Base-by-base conservation (phyloP, 192 early-diverging fungal species). In the Coemansia sp. region DNA sequence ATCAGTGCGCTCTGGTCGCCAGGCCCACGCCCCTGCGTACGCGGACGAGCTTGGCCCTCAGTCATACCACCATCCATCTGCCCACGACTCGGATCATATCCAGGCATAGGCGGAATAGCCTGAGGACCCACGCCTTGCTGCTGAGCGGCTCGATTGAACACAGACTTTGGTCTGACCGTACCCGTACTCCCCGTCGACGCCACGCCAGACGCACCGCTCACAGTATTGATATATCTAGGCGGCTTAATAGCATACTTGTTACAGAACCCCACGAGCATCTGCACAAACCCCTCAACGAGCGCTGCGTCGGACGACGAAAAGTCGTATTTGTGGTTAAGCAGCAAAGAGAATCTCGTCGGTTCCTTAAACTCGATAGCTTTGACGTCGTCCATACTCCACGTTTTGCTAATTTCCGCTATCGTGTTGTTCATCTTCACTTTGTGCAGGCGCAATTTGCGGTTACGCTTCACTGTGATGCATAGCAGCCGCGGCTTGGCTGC, bases 351-450 rank as follows among this genome's bases (percentile, higher is more conserved):
- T 38, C 73, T 63, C 11, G 75, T 78, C n/a, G 81, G 81, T 64
- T 83, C 81, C n/a, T 78, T 75, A 25, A 75, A 75, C 57, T 78
- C 75, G 41, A 83, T 83, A 5, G 68, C 55, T 48, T 83, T 83
- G 57, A 83, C 63, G 44, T 78, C 81, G 48, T 83, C 76, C 55
- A 83, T 31, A 8, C 36, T 48, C 81, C 81, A 83, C 1, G 81
- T 73, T 45, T 83, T 77, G 73, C 72, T 78, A 69, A 83, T 77
- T 74, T 75, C 80, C 0, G 74, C 64, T 9, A 48, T 39, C 29
- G 68, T 82, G 71, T 63, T 69, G 61, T 62, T 69, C 66, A 76
- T 71, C 73, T 83, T 83, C 61, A 83, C 76, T 31, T 83, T 83
- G 67, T 75, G 76, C 37, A 83, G 64, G 1, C 76, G 76, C 67